Conservation (phyloP, 352 stramenopile species). For the Phytopythium oedochilum region DNA sequence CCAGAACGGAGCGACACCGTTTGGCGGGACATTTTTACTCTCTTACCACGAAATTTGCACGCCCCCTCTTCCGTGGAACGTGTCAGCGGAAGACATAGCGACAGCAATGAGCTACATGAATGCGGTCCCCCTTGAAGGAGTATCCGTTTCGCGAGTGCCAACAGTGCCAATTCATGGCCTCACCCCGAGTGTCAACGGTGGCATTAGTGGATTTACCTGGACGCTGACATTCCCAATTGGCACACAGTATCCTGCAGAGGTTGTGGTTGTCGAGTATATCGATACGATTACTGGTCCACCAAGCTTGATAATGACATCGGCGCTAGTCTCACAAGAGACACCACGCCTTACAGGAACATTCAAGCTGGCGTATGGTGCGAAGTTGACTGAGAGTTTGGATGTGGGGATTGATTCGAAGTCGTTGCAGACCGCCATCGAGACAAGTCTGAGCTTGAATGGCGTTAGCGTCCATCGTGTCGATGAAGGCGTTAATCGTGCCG, state of each 20-base stretch:
- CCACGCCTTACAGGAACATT: constrained; percentile 34
- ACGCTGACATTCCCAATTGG: constrained; percentile 46
- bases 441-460: constrained; percentile 9
- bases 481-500: not conserved
- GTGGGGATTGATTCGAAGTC: constrained; percentile 11
- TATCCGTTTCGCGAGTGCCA: constrained; percentile 33
- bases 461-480: constrained; percentile 15
- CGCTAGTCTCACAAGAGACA: constrained; percentile 29
- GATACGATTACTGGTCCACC: constrained; percentile 25
- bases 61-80: constrained; percentile 59
- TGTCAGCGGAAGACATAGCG: constrained; percentile 81
- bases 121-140: constrained; percentile 47
- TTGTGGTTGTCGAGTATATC: constrained; percentile 24
- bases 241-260: constrained; percentile 21
- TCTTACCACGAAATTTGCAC: constrained; percentile 46
- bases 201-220: constrained; percentile 37
- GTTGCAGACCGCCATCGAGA: constrained; percentile 24
- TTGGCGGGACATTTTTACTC: constrained; percentile 48
- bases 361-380: constrained; percentile 21
- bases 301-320: constrained; percentile 27
- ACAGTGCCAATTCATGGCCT: not conserved
- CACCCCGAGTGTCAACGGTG: not conserved
- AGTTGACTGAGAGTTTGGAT: constrained; percentile 29
- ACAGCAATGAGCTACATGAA: constrained; percentile 61
- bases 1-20: constrained; percentile 28